A percentile compares a stretch with the other conserved stretches of the same genome.
Conservation (phyloP, 2,329 filamentous ascomycete species). For the Raffaelea arxii region DNA sequence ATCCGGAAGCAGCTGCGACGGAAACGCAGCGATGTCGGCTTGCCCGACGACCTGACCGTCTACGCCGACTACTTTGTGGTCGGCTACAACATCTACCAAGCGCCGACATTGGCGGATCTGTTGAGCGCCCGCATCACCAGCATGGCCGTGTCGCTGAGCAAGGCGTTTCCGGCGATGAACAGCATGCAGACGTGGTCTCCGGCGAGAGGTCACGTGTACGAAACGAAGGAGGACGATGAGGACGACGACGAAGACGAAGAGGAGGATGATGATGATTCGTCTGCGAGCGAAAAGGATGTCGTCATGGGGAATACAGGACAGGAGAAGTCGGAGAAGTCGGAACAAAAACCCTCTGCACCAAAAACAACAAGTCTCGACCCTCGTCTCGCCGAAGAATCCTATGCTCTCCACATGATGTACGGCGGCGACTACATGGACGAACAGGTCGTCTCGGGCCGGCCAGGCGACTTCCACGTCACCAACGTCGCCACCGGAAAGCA, state of each 20-base stretch:
- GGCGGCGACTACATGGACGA: conserved; percentile 59
- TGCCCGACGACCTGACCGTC: conserved; percentile 44
- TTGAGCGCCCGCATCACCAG: conserved; percentile 48
- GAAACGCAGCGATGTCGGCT: conserved; percentile 36
- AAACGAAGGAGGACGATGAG: conserved; percentile 16
- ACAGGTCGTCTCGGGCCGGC: conserved; percentile 56
- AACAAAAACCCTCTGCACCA: neutral
- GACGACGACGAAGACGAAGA: conserved; percentile 2
- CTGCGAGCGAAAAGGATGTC: neutral
- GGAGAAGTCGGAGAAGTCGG: neutral
- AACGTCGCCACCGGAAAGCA: conserved; percentile 44
- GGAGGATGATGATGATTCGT: conserved; percentile 2
- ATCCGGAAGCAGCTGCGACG: conserved; percentile 58
- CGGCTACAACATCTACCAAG: conserved; percentile 58
- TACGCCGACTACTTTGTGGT: conserved; percentile 55
- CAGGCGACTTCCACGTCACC: conserved; percentile 55
- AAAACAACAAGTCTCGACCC: conserved; percentile 29
- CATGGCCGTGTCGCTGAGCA: conserved; percentile 45
- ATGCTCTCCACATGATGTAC: conserved; percentile 46
- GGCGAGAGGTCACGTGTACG: conserved; percentile 42
- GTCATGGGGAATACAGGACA: neutral
- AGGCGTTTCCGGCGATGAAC: conserved; percentile 40
- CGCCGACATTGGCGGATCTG: conserved; percentile 50
- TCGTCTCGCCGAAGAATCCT: conserved; percentile 46
- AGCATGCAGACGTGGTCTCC: conserved; percentile 45